A percentile compares a stretch with the other conserved stretches of the same genome.
Conservation (phyloP, 495 filamentous ascomycete species). For the Geopyxis carbonaria region DNA sequence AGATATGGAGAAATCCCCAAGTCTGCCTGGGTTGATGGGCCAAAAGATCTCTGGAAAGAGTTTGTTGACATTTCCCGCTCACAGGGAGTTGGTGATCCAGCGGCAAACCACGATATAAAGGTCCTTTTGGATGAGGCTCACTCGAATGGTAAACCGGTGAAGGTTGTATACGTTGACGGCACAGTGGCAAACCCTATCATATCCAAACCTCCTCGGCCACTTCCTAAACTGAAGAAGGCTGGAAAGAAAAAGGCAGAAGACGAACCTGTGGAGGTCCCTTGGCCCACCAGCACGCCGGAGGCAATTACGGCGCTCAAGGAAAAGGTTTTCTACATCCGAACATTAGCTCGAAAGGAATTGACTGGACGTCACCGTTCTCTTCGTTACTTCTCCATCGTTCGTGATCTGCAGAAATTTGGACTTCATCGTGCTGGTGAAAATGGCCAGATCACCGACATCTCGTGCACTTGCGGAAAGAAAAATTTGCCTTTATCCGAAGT, state of each 20-base stretch:
- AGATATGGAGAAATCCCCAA: slow-evolving; percentile 15
- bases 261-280: slow-evolving; percentile 14
- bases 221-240: neutral
- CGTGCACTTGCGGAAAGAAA: slow-evolving; percentile 26
- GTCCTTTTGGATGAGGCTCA: slow-evolving; percentile 21
- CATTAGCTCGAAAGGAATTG: slow-evolving; percentile 20
- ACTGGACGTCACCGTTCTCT: slow-evolving; percentile 24
- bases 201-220: neutral
- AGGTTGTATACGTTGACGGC: slow-evolving; percentile 4
- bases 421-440: slow-evolving; percentile 15
- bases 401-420: slow-evolving; percentile 22
- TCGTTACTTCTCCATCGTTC: slow-evolving; percentile 23
- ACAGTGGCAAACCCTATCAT: slow-evolving; percentile 7
- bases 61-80: slow-evolving; percentile 6
- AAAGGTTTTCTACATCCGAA: slow-evolving; percentile 17
- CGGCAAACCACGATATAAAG: slow-evolving; percentile 17
- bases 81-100: slow-evolving; percentile 21
- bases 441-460: neutral
- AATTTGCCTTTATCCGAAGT: slow-evolving; percentile 18
- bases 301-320: slow-evolving; percentile 21
- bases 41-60: neutral
- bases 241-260: slow-evolving; percentile 12
- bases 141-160: slow-evolving; percentile 6
- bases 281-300: slow-evolving; percentile 17
- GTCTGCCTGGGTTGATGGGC: slow-evolving; percentile 3